phyloP scores from a whole-genome alignment of 768 basidiomycete species.

The Lactifluus rugatus region DNA sequence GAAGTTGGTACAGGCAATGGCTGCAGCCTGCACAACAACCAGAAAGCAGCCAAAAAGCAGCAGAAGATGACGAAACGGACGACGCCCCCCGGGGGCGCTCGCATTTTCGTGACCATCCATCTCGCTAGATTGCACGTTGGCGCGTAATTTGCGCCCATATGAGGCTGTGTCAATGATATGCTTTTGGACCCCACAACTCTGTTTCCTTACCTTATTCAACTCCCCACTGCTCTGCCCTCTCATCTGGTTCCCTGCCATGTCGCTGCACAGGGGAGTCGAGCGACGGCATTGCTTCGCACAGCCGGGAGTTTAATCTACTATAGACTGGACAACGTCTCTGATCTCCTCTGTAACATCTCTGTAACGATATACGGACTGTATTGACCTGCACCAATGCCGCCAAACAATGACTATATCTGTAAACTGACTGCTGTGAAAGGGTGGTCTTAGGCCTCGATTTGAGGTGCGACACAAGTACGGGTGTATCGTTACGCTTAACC shows the following conservation, averaged over 20 bases:
- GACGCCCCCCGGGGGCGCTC: conserved; percentile 8
- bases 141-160: neutral
- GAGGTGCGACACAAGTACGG: neutral
- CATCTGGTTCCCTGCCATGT: neutral
- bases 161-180: neutral
- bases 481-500: neutral
- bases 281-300: neutral
- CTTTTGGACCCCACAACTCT: neutral
- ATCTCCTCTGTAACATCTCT: neutral
- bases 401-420: neutral
- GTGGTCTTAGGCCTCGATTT: neutral
- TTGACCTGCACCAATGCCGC: neutral
- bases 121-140: neutral
- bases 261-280: neutral
- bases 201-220: neutral
- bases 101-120: neutral
- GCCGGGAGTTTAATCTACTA: neutral
- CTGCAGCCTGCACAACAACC: conserved; percentile 25
- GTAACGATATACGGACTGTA: neutral
- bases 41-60: neutral
- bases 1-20: conserved; percentile 66
- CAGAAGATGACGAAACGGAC: conserved; percentile 1
- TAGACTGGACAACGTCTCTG: neutral
- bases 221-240: neutral
- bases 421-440: neutral